phyloP scores from a whole-genome alignment of 2,329 filamentous ascomycete species.

The Scedosporium apiospermum region DNA sequence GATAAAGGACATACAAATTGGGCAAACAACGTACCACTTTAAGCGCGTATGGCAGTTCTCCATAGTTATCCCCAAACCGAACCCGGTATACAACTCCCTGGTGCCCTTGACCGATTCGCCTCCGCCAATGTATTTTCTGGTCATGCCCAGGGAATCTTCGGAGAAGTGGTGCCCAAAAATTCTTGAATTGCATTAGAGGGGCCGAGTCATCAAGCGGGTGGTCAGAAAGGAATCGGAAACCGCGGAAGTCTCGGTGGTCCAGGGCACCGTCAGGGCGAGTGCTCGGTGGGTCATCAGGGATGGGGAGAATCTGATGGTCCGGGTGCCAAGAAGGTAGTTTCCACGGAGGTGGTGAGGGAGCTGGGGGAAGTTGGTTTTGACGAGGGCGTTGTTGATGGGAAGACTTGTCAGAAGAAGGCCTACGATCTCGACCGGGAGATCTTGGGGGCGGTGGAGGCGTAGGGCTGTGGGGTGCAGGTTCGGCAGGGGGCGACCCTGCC shows the following conservation, averaged over 20 bases:
- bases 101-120: background rate
- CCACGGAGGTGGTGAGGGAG: no score
- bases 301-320: background rate
- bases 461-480: no score
- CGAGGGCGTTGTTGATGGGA: no score
- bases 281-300: background rate
- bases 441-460: no score
- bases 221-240: background rate
- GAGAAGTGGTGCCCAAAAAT: background rate
- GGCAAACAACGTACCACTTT: background rate
- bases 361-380: no score
- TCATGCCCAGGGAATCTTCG: background rate
- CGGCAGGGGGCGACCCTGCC: no score
- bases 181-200: background rate
- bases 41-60: background rate
- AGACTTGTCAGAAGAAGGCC: no score
- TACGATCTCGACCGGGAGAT: no score
- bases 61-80: background rate
- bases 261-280: background rate
- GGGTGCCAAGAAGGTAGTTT: no score
- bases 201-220: background rate
- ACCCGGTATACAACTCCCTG: background rate
- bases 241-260: background rate
- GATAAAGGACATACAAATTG: background rate
- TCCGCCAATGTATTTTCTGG: background rate